Evolutionary conservation across 2,329 filamentous ascomycete species (phyloP).

Genomic region (Akanthomyces uredinophilus): DNA sequence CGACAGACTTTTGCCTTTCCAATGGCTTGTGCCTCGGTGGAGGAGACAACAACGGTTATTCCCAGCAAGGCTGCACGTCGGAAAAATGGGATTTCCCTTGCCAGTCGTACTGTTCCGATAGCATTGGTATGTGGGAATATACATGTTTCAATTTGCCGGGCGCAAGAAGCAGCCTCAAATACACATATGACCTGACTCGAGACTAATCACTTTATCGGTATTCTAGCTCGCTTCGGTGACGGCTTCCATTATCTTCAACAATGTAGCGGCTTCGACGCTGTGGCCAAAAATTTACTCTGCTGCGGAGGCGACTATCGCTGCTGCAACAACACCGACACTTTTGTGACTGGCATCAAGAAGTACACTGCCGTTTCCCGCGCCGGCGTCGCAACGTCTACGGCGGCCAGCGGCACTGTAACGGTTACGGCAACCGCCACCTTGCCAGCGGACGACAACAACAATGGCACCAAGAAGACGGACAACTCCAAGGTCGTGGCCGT

Average conservation of each 20-base stretch:
- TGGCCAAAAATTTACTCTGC: background rate
- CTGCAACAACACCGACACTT: background rate
- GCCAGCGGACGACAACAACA: background rate
- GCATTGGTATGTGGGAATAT: background rate
- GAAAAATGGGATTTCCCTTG: conserved; percentile 5
- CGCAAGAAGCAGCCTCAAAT: background rate
- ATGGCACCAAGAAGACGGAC: background rate
- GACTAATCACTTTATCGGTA: background rate
- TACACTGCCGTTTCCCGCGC: conserved; percentile 4
- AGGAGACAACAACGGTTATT: conserved; percentile 2
- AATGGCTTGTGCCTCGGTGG: conserved; percentile 9
- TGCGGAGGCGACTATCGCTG: conserved; percentile 8
- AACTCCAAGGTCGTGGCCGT: background rate
- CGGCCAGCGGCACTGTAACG: background rate
- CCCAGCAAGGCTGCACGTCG: conserved; percentile 3
- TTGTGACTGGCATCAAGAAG: background rate
- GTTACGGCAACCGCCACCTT: background rate
- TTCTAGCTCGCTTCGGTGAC: background rate
- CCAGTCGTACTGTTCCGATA: conserved; percentile 7
- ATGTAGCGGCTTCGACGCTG: conserved; percentile 9
- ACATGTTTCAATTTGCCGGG: background rate
- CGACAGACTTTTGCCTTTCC: conserved; percentile 4
- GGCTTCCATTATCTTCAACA: conserved; percentile 3
- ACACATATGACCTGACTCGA: no score
- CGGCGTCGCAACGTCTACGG: background rate